These are phyloP conservation scores for Patellifolia procumbens DNA, from an alignment of 179 eudicot species.

Conservation along the genomic window DNA sequence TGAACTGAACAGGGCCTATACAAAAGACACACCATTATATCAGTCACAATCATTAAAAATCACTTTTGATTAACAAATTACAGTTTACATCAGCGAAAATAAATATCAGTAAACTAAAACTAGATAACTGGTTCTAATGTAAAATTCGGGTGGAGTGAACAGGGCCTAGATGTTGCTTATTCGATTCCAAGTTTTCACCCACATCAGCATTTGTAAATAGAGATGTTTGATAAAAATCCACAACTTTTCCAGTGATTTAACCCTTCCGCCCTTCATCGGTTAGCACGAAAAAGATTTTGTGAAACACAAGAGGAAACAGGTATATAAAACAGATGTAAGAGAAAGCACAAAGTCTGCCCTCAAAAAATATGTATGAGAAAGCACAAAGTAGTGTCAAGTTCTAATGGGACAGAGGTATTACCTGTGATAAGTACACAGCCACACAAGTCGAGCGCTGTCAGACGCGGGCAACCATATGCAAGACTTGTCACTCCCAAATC, in stretches of 20 bases:
- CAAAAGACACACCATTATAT: too few species aligned
- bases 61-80: too few species aligned
- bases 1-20: too few species aligned
- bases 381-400: too few species aligned
- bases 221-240: not conserved
- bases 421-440: constrained; percentile 97
- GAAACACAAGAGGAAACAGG: not conserved
- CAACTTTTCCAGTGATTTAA: not conserved
- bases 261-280: not conserved
- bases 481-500: constrained; percentile 85
- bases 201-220: not conserved
- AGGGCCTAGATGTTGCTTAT: not conserved
- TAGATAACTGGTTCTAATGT: too few species aligned
- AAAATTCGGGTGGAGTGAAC: not conserved
- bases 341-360: not conserved
- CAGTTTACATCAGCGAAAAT: too few species aligned
- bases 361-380: too few species aligned
- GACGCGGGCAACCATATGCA: constrained; percentile 84
- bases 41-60: too few species aligned
- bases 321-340: not conserved
- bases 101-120: not conserved
- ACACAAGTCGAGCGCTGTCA: constrained; percentile 84
- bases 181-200: not conserved
- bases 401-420: constrained; percentile 12
- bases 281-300: not conserved